Conservation (phyloP, 805 yeast species). For the Wickerhamomyces bovis region DNA sequence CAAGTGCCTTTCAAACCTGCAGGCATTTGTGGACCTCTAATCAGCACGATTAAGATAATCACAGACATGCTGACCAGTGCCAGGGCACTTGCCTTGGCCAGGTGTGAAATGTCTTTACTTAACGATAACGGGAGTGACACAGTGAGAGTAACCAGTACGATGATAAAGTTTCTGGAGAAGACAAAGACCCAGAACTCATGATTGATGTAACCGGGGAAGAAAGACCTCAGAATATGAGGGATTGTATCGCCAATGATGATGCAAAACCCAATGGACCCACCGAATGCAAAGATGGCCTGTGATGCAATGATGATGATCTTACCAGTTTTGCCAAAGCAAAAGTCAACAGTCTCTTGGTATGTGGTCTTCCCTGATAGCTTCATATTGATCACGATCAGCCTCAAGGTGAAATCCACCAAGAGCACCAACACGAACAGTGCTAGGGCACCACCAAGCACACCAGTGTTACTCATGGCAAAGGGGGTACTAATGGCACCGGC, state of each 20-base stretch:
- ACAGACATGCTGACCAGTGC: constrained; percentile 81
- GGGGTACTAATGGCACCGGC: constrained; percentile 97
- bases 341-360: constrained; percentile 79
- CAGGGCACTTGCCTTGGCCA: constrained; percentile 82
- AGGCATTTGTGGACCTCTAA: constrained; percentile 63
- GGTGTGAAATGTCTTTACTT: constrained; percentile 70
- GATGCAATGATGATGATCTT: constrained; percentile 60
- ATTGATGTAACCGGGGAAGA: constrained; percentile 41
- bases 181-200: constrained; percentile 43
- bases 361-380: constrained; percentile 69
- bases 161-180: constrained; percentile 63
- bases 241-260: constrained; percentile 93
- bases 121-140: constrained; percentile 82
- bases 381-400: constrained; percentile 77
- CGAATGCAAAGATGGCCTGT: constrained; percentile 87
- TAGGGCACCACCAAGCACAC: constrained; percentile 67
- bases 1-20: constrained; percentile 43
- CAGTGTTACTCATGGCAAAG: constrained; percentile 76
- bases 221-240: constrained; percentile 76
- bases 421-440: constrained; percentile 54
- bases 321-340: constrained; percentile 74
- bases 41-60: constrained; percentile 66
- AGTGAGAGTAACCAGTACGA: constrained; percentile 59
- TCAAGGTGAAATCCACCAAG: constrained; percentile 82
- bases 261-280: constrained; percentile 91